Conservation (phyloP, 305 asterid genomes). For the Nicotiana rustica region DNA sequence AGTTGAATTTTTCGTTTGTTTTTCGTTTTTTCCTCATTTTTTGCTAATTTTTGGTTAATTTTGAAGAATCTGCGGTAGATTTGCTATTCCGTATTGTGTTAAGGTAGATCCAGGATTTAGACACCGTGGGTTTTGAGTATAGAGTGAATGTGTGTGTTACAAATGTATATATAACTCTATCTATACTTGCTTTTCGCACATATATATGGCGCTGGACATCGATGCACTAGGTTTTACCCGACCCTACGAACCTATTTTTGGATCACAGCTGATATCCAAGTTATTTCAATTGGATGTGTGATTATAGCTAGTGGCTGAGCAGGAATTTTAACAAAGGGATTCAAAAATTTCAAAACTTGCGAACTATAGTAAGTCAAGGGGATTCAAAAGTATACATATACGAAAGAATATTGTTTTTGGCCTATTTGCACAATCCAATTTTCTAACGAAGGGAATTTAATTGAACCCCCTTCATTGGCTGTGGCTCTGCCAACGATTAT, state of each 20-base stretch:
- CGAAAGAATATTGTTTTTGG: too few species aligned
- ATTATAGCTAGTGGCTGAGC: not conserved
- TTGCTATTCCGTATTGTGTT: not conserved
- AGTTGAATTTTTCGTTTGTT: not conserved
- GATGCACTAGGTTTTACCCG: not conserved
- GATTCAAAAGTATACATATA: too few species aligned
- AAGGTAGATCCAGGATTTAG: not conserved
- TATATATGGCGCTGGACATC: not conserved
- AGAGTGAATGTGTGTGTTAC: not conserved
- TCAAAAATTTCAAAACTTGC: too few species aligned
- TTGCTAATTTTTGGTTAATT: not conserved
- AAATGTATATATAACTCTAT: not conserved
- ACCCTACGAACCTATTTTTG: not conserved
- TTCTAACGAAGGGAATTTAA: too few species aligned
- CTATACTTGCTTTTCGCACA: not conserved
- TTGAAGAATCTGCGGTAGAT: not conserved
- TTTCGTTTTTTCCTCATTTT: not conserved
- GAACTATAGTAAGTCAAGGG: too few species aligned
- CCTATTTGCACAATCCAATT: too few species aligned
- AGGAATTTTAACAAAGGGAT: too few species aligned
- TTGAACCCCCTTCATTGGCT: too few species aligned
- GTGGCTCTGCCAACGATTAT: not conserved
- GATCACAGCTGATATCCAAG: not conserved
- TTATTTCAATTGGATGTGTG: slow-evolving; percentile 23
- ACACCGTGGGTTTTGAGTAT: not conserved